phyloP scores from a whole-genome alignment of 148 eudicot genomes.

The Diospyros lotus region DNA sequence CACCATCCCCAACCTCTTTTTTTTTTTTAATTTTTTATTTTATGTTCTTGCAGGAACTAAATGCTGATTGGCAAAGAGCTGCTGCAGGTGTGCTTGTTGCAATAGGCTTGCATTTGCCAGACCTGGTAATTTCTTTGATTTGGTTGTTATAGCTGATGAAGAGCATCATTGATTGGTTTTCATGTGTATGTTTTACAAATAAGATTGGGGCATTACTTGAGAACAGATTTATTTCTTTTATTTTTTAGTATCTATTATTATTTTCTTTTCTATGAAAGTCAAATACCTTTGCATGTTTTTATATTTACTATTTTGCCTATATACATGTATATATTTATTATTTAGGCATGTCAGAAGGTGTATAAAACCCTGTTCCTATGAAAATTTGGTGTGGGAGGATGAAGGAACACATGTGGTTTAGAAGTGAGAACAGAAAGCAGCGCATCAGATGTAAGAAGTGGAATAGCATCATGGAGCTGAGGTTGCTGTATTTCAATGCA shows the following conservation, averaged over 20 bases:
- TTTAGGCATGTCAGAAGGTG: not conserved
- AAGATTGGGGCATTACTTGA: not conserved
- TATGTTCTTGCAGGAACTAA: slow-evolving; percentile 54
- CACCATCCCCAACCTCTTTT: no score
- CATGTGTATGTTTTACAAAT: not conserved
- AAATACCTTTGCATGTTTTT: not conserved
- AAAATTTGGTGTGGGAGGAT: not conserved
- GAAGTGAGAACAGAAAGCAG: not conserved
- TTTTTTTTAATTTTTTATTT: slow-evolving; percentile 3
- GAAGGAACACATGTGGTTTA: not conserved
- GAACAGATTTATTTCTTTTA: not conserved
- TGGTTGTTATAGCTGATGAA: slow-evolving; percentile 7
- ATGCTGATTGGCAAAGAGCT: slow-evolving; percentile 96
- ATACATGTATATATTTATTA: not conserved
- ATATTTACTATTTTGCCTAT: not conserved
- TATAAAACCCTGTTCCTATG: not conserved
- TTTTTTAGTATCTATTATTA: not conserved
- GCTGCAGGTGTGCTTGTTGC: slow-evolving; percentile 88
- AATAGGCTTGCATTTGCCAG: slow-evolving; percentile 89
- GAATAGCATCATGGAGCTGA: not conserved
- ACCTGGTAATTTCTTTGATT: slow-evolving; percentile 56
- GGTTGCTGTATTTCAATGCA: not conserved
- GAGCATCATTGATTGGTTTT: not conserved
- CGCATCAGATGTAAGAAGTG: not conserved
- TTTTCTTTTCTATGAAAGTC: not conserved